Conservation (phyloP, 352 stramenopile species). For the Globisporangium sylvaticum region DNA sequence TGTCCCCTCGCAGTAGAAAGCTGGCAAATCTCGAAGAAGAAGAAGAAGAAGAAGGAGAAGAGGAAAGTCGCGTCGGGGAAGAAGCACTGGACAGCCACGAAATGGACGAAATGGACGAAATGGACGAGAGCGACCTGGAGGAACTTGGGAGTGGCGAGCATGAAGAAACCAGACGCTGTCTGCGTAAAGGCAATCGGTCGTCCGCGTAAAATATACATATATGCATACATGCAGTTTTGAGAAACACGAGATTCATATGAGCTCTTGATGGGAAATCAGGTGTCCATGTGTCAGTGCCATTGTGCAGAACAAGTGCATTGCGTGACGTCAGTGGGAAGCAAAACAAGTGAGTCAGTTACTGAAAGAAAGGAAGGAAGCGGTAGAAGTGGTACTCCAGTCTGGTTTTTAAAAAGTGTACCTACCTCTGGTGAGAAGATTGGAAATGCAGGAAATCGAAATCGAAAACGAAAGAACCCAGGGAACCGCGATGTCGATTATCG, state of each 20-base stretch:
- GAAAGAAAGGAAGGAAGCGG: not conserved
- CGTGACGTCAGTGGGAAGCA: not conserved
- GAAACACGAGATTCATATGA: not conserved
- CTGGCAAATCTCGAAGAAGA: conserved; percentile 1
- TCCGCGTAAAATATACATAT: not conserved
- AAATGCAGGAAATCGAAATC: not conserved
- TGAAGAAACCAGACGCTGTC: conserved; percentile 8
- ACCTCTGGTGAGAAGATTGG: not conserved
- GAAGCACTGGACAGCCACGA: conserved; percentile 3
- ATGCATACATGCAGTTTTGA: not conserved
- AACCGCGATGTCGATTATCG: not conserved
- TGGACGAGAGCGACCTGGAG: conserved; percentile 6
- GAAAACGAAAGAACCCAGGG: not conserved
- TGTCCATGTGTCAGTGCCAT: too few species aligned
- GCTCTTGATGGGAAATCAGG: not conserved
- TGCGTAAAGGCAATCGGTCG: conserved; percentile 10
- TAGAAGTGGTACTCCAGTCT: not conserved
- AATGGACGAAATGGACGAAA: not conserved
- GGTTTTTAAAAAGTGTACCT: not conserved
- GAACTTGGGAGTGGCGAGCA: not conserved
- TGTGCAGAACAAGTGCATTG: too few species aligned
- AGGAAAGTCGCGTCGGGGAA: conserved; percentile 4
- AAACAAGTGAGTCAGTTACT: not conserved
- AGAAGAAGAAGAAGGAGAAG: not conserved
- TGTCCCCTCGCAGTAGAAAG: conserved; percentile 1